Base-by-base conservation (phyloP, 1,284 basidiomycete species). In the Phellinidium pouzarii region DNA sequence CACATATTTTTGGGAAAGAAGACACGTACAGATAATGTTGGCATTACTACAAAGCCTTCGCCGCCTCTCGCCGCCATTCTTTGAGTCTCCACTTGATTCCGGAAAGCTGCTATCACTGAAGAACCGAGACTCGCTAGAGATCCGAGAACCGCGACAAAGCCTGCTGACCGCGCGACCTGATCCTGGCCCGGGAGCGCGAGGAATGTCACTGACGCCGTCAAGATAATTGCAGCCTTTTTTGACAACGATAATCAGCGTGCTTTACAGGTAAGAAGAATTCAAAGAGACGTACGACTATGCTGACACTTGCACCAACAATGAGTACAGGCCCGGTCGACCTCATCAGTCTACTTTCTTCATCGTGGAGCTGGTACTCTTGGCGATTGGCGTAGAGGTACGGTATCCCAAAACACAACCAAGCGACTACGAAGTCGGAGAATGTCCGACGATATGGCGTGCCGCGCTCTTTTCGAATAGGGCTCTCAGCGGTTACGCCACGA, bases 181-280 rank as follows among this genome's bases (percentile, higher is more conserved):
- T 83, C 82, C 64, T 89, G 60, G 36, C 80, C 83, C 58, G 85
- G 84, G 40, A 89, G 73, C 48, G 83, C 79, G 62, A 89, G 76
- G 68, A 89, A 80, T 26, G 84, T 88, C 52, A 88, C 81, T 41
- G 84, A 84, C 37, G 84, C 82, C 60, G 85, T 87, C 51, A 89
- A 69, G 17, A 89, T 76, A 50, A 88, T 76, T 25, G 84, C 85
- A 60, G 86, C 84, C 86, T 89, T 52, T n/a, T 44, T 55, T 25
- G 40, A 57, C 27, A 25, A 14, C 12, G n/a, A 41, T 5, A 22
- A 25, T 54, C 20, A 49, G 53, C 36, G 36, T 25, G 19, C 34
- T n/a, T 29, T 40, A 53, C 44, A n/a, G 41, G 45, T 53, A 41
- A 22, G 44, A 37, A 37, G 38, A 57, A 26, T 72, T 19, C 25